These are phyloP conservation scores for Candida berthetii DNA, from an alignment of 805 yeast species.

Conservation along the genomic window DNA sequence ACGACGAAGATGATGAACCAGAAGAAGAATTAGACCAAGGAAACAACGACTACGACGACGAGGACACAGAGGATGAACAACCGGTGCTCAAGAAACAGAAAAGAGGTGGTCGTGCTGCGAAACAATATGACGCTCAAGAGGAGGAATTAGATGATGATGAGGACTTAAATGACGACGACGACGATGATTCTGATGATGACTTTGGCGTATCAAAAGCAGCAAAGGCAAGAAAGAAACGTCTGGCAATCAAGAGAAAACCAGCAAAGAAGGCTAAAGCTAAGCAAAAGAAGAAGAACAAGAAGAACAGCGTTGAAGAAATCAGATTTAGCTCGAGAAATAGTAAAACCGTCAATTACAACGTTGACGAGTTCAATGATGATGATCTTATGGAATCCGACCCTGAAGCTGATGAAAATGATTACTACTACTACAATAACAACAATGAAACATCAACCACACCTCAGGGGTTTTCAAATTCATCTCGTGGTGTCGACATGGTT, in stretches of 20 bases:
- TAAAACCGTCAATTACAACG: slow-evolving; percentile 66
- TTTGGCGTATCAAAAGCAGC: slow-evolving; percentile 28
- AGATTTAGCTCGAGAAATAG: slow-evolving; percentile 71
- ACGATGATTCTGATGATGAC: slow-evolving; percentile 28
- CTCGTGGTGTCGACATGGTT: slow-evolving; percentile 37
- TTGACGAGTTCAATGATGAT: slow-evolving; percentile 53
- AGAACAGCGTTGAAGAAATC: slow-evolving; percentile 35
- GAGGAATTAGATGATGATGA: slow-evolving; percentile 1
- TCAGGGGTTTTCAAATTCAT: slow-evolving; percentile 22
- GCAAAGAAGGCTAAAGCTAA: slow-evolving; percentile 17
- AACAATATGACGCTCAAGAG: slow-evolving; percentile 10
- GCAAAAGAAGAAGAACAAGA: slow-evolving; percentile 12
- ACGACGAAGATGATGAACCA: not conserved
- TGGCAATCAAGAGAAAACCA: slow-evolving; percentile 16
- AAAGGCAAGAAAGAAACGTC: slow-evolving; percentile 10
- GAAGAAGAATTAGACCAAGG: slow-evolving; percentile 4
- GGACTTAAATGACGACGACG: slow-evolving; percentile 6
- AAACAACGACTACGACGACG: slow-evolving; percentile 14
- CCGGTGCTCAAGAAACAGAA: no score
- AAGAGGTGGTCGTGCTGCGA: no score
- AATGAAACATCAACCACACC: slow-evolving; percentile 14
- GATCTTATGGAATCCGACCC: slow-evolving; percentile 30
- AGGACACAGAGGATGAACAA: slow-evolving; percentile 26
- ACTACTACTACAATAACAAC: slow-evolving; percentile 16
- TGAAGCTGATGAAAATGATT: slow-evolving; percentile 20